Percentiles rank a stretch among this genome's conserved stretches.
These are phyloP conservation scores for Scheffersomyces illinoinensis DNA, from an alignment of 1,139 yeast genomes.

Conservation along the genomic window DNA sequence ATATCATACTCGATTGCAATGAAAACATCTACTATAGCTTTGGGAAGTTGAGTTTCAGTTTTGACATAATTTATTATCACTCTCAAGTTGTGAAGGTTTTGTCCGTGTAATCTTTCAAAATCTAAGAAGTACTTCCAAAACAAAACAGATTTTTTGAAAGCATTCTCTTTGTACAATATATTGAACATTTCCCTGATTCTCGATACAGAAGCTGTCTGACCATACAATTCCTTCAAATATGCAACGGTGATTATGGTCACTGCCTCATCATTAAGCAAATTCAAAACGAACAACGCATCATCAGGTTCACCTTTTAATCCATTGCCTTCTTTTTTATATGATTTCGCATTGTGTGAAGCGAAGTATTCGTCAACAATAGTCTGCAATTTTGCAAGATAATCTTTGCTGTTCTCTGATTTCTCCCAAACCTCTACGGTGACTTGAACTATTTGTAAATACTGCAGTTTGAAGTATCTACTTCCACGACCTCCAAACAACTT, in stretches of 20 bases:
- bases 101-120: slow-evolving; percentile 45
- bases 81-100: slow-evolving; percentile 44
- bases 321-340: slow-evolving; percentile 1
- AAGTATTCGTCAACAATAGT: slow-evolving; percentile 22
- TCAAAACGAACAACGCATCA: slow-evolving; percentile 8
- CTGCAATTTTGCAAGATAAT: slow-evolving; percentile 12
- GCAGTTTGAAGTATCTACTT: slow-evolving; percentile 20
- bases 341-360: slow-evolving; percentile 6
- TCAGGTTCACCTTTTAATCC: neutral
- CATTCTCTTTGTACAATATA: slow-evolving; percentile 34
- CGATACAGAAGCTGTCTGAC: neutral
- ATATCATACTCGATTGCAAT: slow-evolving; percentile 18
- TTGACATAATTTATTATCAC: slow-evolving; percentile 46
- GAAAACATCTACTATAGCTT: slow-evolving; percentile 42
- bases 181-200: slow-evolving; percentile 41
- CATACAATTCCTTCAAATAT: slow-evolving; percentile 18
- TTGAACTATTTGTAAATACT: slow-evolving; percentile 22
- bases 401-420: neutral
- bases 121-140: slow-evolving; percentile 62
- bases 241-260: slow-evolving; percentile 24
- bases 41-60: slow-evolving; percentile 47
- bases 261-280: slow-evolving; percentile 32
- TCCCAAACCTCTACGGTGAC: slow-evolving; percentile 23
- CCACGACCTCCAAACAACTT: slow-evolving; percentile 26
- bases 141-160: slow-evolving; percentile 38